Conservation (phyloP, 768 basidiomycete genomes). For the Collybia nuda region DNA sequence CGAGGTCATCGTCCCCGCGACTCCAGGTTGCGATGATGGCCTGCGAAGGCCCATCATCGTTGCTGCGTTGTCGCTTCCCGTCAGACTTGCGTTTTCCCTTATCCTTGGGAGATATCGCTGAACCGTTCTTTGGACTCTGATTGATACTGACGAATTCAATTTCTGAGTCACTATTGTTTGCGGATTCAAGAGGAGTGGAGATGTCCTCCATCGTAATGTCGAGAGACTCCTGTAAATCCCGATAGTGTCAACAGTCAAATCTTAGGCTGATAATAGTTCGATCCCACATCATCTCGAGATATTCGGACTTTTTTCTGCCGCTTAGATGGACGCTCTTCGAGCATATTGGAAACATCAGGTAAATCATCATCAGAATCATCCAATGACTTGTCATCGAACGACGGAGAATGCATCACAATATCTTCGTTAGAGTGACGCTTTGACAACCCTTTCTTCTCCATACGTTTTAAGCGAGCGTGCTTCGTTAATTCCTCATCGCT, state of each 20-base stretch:
- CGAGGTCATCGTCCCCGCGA: constrained; percentile 60
- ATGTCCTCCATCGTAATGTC: constrained; percentile 31
- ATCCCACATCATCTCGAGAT: constrained; percentile 16
- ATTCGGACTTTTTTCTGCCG: constrained; percentile 26
- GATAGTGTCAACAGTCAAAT: background rate
- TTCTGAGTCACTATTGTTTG: constrained; percentile 23
- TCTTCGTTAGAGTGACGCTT: constrained; percentile 11
- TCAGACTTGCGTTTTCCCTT: constrained; percentile 22
- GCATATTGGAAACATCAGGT: constrained; percentile 45
- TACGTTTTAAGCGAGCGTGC: constrained; percentile 34
- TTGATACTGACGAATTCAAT: constrained; percentile 15
- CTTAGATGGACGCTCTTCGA: constrained; percentile 31
- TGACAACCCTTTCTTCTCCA: constrained; percentile 17
- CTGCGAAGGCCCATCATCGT: constrained; percentile 34
- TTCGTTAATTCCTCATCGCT: constrained; percentile 53
- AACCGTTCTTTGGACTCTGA: constrained; percentile 6
- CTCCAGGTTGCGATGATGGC: constrained; percentile 53
- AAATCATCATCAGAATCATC: constrained; percentile 54
- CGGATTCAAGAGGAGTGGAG: constrained; percentile 10
- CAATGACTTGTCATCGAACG: constrained; percentile 23
- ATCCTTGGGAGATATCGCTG: background rate
- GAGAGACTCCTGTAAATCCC: constrained; percentile 15
- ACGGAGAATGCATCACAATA: constrained; percentile 23
- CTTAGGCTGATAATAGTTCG: background rate
- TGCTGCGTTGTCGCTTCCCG: constrained; percentile 16